These are phyloP conservation scores for Endogone sp. DNA, from an alignment of 192 early-diverging fungal genomes.

Conservation along the genomic window DNA sequence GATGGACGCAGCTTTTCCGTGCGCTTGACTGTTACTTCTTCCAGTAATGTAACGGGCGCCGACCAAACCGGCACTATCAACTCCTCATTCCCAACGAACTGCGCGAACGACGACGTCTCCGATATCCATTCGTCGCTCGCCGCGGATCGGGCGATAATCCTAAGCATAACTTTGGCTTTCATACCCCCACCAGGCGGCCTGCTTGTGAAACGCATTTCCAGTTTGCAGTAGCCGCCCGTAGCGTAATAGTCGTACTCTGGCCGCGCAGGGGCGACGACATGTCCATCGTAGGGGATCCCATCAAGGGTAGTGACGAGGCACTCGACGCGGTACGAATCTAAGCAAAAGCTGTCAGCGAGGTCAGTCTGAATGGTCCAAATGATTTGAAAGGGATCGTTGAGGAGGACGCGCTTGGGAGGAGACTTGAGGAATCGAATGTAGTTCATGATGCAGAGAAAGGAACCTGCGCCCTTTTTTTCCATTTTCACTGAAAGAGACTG, in stretches of 20 bases:
- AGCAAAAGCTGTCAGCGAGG: neutral
- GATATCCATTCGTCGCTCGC: no score
- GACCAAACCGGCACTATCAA: neutral
- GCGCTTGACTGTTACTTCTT: neutral
- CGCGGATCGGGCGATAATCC: no score
- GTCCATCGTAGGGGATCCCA: neutral
- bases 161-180: neutral
- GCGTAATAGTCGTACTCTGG: neutral
- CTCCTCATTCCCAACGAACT: neutral
- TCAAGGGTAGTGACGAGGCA: neutral
- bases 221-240: neutral
- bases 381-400: neutral
- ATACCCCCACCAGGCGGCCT: neutral
- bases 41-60: neutral
- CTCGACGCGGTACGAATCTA: neutral
- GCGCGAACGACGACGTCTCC: no score
- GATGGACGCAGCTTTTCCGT: neutral
- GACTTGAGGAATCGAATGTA: constrained; percentile 1
- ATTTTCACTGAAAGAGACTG: no score
- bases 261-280: neutral
- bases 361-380: constrained; percentile 3
- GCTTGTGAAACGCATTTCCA: neutral
- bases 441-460: neutral
- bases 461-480: no score
- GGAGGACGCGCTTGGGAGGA: neutral